phyloP scores from a whole-genome alignment of 2,329 filamentous ascomycete genomes.

The Neodidymelliopsis sp. region DNA sequence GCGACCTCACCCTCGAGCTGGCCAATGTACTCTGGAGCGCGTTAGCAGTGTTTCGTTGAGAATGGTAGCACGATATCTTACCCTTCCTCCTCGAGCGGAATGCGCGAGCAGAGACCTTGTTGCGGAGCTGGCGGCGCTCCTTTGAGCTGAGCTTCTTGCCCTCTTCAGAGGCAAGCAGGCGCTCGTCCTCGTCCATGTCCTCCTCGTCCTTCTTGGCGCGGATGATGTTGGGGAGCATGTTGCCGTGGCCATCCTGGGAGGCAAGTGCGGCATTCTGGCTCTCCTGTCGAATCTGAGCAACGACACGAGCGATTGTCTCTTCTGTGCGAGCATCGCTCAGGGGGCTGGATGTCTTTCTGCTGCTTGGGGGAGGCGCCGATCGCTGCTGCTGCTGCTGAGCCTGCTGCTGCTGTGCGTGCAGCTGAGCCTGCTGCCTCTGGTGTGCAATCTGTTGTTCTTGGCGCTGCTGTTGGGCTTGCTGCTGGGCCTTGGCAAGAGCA shows the following conservation, averaged over 20 bases:
- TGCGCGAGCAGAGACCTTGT: conserved; percentile 97
- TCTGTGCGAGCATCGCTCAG: conserved; percentile 64
- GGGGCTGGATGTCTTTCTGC: conserved; percentile 49
- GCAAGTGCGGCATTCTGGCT: conserved; percentile 62
- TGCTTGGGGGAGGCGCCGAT: conserved; percentile 31
- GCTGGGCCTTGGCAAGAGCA: conserved; percentile 56
- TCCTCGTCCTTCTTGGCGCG: conserved; percentile 91
- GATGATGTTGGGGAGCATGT: conserved; percentile 70
- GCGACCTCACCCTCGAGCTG: conserved; percentile 93
- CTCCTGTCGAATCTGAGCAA: conserved; percentile 87
- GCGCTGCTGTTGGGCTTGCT: conserved; percentile 48
- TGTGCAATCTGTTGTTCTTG: conserved; percentile 61
- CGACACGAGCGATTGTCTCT: conserved; percentile 90
- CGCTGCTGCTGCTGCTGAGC: conserved; percentile 47
- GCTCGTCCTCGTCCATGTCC: conserved; percentile 98
- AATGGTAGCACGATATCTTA: conserved; percentile 58
- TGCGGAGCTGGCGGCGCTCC: conserved; percentile 93
- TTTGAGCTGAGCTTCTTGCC: conserved; percentile 99
- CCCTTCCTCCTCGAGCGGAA: conserved; percentile 99
- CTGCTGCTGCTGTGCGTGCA: conserved; percentile 60
- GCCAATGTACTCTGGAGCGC: conserved; percentile 82
- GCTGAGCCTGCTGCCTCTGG: conserved; percentile 56
- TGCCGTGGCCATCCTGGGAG: conserved; percentile 58
- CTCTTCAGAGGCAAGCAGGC: conserved; percentile 91
- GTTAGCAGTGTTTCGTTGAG: conserved; percentile 57